These are phyloP conservation scores for Claviceps sp. DNA, from an alignment of 2,329 filamentous ascomycete genomes.

Conservation along the genomic window DNA sequence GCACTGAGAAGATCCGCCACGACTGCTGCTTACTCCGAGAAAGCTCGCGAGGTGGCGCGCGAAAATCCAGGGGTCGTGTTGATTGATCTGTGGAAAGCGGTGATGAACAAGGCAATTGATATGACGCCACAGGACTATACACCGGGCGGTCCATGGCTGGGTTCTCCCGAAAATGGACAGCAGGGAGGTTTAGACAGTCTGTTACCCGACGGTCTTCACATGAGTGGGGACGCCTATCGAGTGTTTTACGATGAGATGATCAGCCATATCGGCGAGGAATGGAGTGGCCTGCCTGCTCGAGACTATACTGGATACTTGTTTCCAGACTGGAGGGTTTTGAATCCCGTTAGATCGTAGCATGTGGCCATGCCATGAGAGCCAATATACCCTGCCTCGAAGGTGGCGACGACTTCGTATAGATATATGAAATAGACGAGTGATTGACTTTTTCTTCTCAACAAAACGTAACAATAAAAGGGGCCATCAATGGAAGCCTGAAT, in stretches of 20 bases:
- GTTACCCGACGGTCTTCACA: slow-evolving; percentile 45
- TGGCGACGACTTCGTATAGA: not conserved
- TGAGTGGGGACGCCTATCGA: slow-evolving; percentile 39
- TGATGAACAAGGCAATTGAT: slow-evolving; percentile 57
- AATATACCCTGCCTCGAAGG: not conserved
- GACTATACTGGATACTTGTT: slow-evolving; percentile 28
- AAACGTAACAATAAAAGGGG: no score
- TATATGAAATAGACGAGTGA: not conserved
- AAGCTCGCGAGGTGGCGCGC: slow-evolving; percentile 53
- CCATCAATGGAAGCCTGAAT: no score
- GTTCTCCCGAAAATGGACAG: slow-evolving; percentile 35
- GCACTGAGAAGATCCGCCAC: slow-evolving; percentile 32
- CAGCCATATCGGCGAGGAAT: slow-evolving; percentile 34
- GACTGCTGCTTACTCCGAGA: slow-evolving; percentile 43
- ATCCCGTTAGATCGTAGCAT: not conserved
- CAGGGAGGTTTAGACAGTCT: slow-evolving; percentile 37
- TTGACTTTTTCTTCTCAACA: no score
- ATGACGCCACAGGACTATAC: slow-evolving; percentile 44
- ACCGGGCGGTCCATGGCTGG: slow-evolving; percentile 31
- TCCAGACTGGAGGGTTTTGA: slow-evolving; percentile 33
- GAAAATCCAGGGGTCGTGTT: slow-evolving; percentile 53
- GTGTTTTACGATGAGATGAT: slow-evolving; percentile 36
- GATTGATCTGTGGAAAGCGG: slow-evolving; percentile 65
- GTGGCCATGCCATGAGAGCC: not conserved
- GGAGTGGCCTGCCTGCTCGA: slow-evolving; percentile 21